Conservation (phyloP, 2,329 filamentous ascomycete species). For the Aspergillus clavatus region DNA sequence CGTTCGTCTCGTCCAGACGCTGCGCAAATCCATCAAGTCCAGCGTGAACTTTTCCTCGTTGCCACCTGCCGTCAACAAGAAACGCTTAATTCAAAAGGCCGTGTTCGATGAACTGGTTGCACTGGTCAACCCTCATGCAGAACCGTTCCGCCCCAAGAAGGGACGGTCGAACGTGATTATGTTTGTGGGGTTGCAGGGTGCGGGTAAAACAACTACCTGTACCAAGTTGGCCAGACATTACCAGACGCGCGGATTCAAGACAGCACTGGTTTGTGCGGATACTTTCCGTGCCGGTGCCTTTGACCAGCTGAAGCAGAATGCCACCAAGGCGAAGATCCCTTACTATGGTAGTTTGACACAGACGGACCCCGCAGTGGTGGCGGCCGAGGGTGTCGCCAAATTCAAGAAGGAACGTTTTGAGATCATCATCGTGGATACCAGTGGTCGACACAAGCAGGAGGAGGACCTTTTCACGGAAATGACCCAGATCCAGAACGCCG, state of each 20-base stretch:
- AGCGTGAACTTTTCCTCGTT: constrained; percentile 94
- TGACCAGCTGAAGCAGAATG: constrained; percentile 97
- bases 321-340: constrained; percentile 96
- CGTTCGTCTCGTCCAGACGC: constrained; percentile 81
- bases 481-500: constrained; percentile 89
- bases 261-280: constrained; percentile 92
- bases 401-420: constrained; percentile 99
- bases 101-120: constrained; percentile 96
- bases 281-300: constrained; percentile 98
- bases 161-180: constrained; percentile 96
- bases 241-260: constrained; percentile 84
- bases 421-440: constrained; percentile 97
- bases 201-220: constrained; percentile 96
- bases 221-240: constrained; percentile 96
- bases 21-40: constrained; percentile 87
- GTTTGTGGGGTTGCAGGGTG: constrained; percentile 97
- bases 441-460: constrained; percentile 90
- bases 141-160: constrained; percentile 95
- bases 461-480: constrained; percentile 95
- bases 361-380: constrained; percentile 89
- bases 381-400: constrained; percentile 92
- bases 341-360: constrained; percentile 97
- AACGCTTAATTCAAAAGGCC: constrained; percentile 93
- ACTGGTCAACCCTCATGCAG: constrained; percentile 90
- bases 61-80: constrained; percentile 91